A percentile compares a stretch with the other conserved stretches of the same genome.
Evolutionary conservation across 768 basidiomycete genomes (phyloP).

Genomic region (Gelatoporia subvermispora): DNA sequence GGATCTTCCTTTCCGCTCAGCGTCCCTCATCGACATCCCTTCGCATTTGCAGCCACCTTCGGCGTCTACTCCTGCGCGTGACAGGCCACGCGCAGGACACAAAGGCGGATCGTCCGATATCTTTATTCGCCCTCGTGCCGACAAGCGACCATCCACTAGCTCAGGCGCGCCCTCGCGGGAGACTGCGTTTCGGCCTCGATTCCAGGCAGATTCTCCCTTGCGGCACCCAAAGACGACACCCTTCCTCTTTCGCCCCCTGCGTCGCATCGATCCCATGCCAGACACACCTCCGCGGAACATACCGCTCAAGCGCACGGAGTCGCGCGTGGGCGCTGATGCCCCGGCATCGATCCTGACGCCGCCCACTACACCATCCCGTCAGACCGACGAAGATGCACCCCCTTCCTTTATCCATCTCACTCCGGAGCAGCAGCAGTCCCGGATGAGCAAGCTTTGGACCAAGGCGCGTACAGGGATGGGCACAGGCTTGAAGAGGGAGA

Average conservation of each 20-base stretch:
- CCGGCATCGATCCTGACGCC: background rate
- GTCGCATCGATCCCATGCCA: background rate
- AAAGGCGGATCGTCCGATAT: too few species aligned
- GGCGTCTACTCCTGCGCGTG: too few species aligned
- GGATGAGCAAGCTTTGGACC: conserved; percentile 3
- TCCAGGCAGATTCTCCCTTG: background rate
- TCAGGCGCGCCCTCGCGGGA: background rate
- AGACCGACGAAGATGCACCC: background rate
- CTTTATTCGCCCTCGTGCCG: too few species aligned
- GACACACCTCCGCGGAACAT: too few species aligned
- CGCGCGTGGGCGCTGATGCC: background rate
- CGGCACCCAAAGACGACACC: background rate
- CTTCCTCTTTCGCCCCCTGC: background rate
- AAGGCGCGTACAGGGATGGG: background rate
- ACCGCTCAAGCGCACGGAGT: background rate
- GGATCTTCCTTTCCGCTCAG: too few species aligned
- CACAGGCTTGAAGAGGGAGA: conserved; percentile 1
- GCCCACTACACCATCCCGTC: background rate
- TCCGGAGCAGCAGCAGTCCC: conserved; percentile 1
- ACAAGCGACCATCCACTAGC: background rate
- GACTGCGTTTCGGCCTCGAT: background rate
- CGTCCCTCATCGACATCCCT: too few species aligned
- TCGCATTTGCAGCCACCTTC: too few species aligned
- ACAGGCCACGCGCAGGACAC: too few species aligned
- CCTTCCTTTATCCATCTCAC: conserved; percentile 1